Conservation (phyloP, 163 green algal genomes). For the Smithsoniella earleae region DNA sequence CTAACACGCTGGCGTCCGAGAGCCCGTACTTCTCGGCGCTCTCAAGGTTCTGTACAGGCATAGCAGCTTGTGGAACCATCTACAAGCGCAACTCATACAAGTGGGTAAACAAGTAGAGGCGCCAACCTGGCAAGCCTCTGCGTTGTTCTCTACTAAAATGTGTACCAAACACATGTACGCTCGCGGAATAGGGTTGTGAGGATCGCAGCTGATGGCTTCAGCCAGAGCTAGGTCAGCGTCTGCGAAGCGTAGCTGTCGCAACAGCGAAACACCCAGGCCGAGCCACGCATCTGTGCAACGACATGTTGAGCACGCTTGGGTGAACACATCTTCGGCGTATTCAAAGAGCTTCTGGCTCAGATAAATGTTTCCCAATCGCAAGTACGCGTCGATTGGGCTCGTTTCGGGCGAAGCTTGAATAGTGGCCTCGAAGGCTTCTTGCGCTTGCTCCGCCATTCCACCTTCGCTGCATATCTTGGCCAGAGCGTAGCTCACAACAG, state of each 20-base stretch:
- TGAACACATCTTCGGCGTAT: slow-evolving; percentile 14
- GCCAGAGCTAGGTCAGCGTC: slow-evolving; percentile 1
- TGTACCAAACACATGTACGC: background rate
- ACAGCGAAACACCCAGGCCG: background rate
- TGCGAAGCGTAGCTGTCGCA: background rate
- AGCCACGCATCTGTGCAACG: slow-evolving; percentile 10
- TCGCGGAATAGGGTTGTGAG: background rate
- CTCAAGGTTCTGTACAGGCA: background rate
- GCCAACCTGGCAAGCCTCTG: background rate
- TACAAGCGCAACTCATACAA: too few relatives aligned
- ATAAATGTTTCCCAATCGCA: background rate
- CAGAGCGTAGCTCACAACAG: background rate
- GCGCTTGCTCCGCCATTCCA: background rate
- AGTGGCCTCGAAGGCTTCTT: slow-evolving; percentile 25
- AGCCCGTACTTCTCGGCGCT: slow-evolving; percentile 19
- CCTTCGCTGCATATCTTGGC: background rate
- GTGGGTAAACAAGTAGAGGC: too few relatives aligned
- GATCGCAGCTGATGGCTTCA: slow-evolving; percentile 11
- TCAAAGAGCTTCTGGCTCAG: background rate
- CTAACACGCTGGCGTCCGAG: background rate
- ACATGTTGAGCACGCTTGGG: slow-evolving; percentile 9
- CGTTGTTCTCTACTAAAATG: slow-evolving; percentile 11
- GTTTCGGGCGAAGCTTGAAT: background rate
- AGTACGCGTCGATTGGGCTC: slow-evolving; percentile 3
- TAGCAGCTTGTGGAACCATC: too few relatives aligned